These are phyloP conservation scores for Myxozyma kluyveri DNA, from an alignment of 805 yeast genomes.

Conservation along the genomic window DNA sequence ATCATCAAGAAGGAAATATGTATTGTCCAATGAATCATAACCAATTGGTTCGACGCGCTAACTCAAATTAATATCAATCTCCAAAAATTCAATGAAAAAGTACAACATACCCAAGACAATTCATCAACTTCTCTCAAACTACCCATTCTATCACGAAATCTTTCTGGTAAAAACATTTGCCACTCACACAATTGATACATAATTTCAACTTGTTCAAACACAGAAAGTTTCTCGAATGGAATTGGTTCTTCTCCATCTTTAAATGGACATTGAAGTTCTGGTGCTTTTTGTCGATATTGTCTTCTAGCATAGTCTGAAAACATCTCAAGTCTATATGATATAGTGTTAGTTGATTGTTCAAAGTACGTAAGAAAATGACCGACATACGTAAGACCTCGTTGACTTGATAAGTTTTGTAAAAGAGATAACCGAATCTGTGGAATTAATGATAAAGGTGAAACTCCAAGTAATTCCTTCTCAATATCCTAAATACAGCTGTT, in stretches of 20 bases:
- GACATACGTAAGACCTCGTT: slow-evolving; percentile 22
- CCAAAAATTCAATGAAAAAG: background rate
- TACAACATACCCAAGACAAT: slow-evolving; percentile 20
- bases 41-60: slow-evolving; percentile 38
- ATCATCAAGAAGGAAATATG: slow-evolving; percentile 40
- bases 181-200: slow-evolving; percentile 22
- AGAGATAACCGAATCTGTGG: slow-evolving; percentile 24
- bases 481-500: background rate
- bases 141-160: slow-evolving; percentile 32
- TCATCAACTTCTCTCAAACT: slow-evolving; percentile 26
- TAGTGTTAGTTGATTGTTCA: background rate
- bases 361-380: background rate
- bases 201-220: slow-evolving; percentile 24
- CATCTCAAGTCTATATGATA: slow-evolving; percentile 15
- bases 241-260: slow-evolving; percentile 24
- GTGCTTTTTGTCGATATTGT: slow-evolving; percentile 26
- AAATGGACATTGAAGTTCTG: slow-evolving; percentile 11
- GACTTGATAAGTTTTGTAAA: slow-evolving; percentile 24
- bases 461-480: slow-evolving; percentile 38
- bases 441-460: slow-evolving; percentile 25
- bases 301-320: slow-evolving; percentile 27
- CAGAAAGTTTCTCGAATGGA: slow-evolving; percentile 16
- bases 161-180: slow-evolving; percentile 24
- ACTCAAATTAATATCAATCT: slow-evolving; percentile 1
- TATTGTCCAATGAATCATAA: slow-evolving; percentile 32